phyloP scores from a whole-genome alignment of 2,329 filamentous ascomycete species.

The Botrytis aclada region DNA sequence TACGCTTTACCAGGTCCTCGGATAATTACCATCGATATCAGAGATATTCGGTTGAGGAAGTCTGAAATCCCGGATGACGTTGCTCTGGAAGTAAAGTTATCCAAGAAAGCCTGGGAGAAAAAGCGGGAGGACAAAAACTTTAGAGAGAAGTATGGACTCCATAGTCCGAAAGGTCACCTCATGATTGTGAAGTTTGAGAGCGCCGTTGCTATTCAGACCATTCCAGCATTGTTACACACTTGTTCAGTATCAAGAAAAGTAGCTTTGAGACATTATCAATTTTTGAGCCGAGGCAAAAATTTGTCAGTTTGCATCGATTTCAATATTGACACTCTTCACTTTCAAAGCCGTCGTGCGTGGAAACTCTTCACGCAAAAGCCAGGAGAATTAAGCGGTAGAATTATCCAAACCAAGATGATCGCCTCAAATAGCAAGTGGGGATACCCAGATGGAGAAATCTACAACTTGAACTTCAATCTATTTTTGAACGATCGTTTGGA shows the following conservation, averaged over 20 bases:
- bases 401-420: not conserved
- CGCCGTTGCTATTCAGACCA: not conserved
- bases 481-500: not conserved
- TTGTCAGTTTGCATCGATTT: not conserved
- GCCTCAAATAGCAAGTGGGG: not conserved
- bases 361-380: not conserved
- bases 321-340: not conserved
- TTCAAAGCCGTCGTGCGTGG: not conserved
- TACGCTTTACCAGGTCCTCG: not conserved
- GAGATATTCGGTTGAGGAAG: not conserved
- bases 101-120: not conserved
- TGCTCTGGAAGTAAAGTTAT: not conserved
- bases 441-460: not conserved
- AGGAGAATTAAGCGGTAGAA: not conserved
- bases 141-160: not conserved
- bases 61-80: not conserved
- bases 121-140: not conserved
- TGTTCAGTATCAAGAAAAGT: not conserved
- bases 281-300: not conserved
- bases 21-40: not conserved
- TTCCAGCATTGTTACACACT: slow-evolving; percentile 2
- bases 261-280: not conserved
- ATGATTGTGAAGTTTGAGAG: not conserved
- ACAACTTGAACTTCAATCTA: not conserved
- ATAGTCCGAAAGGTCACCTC: not conserved